These are phyloP conservation scores for Pulicaria dysenterica DNA, from an alignment of 129 eudicot species.

Conservation along the genomic window DNA sequence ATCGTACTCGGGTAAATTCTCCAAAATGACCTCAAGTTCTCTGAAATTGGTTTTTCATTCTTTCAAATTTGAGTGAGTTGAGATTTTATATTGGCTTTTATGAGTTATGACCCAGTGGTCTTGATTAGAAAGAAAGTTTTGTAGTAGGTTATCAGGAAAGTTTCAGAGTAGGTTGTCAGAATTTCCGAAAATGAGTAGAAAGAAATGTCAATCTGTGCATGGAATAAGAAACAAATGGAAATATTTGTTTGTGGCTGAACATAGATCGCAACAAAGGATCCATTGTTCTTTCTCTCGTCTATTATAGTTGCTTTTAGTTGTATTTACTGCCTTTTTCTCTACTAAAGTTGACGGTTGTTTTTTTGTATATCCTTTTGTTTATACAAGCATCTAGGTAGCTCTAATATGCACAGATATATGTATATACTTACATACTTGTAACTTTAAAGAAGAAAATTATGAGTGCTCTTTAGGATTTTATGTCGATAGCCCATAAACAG, in stretches of 20 bases:
- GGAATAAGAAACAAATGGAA: neutral
- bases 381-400: neutral
- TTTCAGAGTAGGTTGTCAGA: too few relatives aligned
- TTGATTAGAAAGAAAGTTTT: too few relatives aligned
- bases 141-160: too few relatives aligned
- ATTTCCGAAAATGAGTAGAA: neutral
- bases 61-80: too few relatives aligned
- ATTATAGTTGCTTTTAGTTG: too few relatives aligned
- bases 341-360: neutral
- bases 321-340: too few relatives aligned
- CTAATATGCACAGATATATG: neutral
- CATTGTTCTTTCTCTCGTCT: neutral
- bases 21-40: too few relatives aligned
- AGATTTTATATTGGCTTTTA: too few relatives aligned
- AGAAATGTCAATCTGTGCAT: neutral
- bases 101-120: too few relatives aligned
- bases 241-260: neutral
- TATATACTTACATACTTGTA: neutral
- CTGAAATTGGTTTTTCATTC: too few relatives aligned
- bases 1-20: too few relatives aligned
- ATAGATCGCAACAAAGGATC: neutral
- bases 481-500: neutral
- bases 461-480: neutral
- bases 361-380: neutral
- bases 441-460: neutral